Conservation (phyloP, 1,284 basidiomycete genomes). For the Testicularia cyperi region DNA sequence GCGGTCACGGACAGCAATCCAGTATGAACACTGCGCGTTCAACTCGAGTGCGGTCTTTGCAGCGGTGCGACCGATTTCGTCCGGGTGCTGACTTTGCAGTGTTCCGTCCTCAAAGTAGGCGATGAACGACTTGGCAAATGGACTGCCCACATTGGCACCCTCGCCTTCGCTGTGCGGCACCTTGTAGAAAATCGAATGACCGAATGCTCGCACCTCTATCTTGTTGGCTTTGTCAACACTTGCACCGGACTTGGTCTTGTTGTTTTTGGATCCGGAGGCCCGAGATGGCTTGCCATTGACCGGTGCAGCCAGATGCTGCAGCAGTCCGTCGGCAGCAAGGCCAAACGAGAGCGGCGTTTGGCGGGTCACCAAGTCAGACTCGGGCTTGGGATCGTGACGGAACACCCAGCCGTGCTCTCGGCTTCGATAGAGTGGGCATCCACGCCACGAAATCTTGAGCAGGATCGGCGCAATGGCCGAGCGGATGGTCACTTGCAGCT, state of each 20-base stretch:
- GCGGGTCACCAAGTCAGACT: conserved; percentile 20
- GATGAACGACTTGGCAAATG: conserved; percentile 85
- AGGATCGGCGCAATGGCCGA: conserved; percentile 82
- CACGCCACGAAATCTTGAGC: conserved; percentile 82
- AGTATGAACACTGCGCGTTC: conserved; percentile 95
- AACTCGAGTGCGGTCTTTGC: conserved; percentile 84
- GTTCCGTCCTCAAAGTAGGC: conserved; percentile 80
- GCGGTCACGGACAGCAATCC: conserved; percentile 91
- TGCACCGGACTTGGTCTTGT: not conserved
- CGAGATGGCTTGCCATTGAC: conserved; percentile 5
- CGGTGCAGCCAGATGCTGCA: conserved; percentile 31
- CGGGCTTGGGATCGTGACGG: conserved; percentile 17
- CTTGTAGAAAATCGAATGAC: conserved; percentile 71
- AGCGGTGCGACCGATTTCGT: conserved; percentile 67
- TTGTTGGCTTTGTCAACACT: not conserved
- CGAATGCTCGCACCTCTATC: conserved; percentile 15
- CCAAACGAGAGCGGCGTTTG: conserved; percentile 40
- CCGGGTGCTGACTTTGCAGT: conserved; percentile 58
- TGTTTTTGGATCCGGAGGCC: not conserved
- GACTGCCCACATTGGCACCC: conserved; percentile 86
- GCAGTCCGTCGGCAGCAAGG: conserved; percentile 33
- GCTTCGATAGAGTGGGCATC: conserved; percentile 81
- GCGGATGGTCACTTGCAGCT: conserved; percentile 81
- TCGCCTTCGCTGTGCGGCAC: conserved; percentile 95
- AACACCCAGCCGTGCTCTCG: conserved; percentile 90